Percentiles rank a stretch among this genome's conserved stretches.
These are phyloP conservation scores for Berberis thunbergii DNA, from an alignment of 164 flowering plant species.

Conservation along the genomic window DNA sequence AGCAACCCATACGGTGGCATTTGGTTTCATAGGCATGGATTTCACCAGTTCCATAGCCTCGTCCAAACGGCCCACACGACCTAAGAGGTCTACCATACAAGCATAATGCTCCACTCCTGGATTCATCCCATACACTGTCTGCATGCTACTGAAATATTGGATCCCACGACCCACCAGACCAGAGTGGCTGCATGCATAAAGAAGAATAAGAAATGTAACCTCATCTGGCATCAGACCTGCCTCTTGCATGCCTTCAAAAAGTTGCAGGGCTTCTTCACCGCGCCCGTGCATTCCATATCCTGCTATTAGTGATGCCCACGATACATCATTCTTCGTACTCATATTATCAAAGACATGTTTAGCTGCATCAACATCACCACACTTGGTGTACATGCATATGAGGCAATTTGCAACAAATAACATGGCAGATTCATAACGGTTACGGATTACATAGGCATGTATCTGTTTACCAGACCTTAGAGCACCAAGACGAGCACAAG, in stretches of 20 bases:
- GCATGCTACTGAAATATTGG: conserved; percentile 45
- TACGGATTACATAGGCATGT: conserved; percentile 54
- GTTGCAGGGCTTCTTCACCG: conserved; percentile 52
- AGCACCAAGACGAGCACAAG: conserved; percentile 61
- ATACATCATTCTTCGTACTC: conserved; percentile 46
- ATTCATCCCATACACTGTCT: conserved; percentile 37
- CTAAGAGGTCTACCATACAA: conserved; percentile 73
- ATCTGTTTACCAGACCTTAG: conserved; percentile 54
- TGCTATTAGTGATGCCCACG: conserved; percentile 77
- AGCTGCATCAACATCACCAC: conserved; percentile 62
- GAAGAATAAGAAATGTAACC: conserved; percentile 59
- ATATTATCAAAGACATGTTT: conserved; percentile 47
- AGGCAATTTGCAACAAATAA: conserved; percentile 64
- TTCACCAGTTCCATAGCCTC: conserved; percentile 53
- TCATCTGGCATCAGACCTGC: conserved; percentile 49
- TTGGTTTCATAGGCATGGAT: conserved; percentile 66
- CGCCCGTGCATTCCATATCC: conserved; percentile 76
- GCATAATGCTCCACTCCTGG: conserved; percentile 66
- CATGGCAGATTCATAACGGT: conserved; percentile 30
- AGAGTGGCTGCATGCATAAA: conserved; percentile 83
- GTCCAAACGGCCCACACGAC: conserved; percentile 68
- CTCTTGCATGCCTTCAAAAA: conserved; percentile 48
- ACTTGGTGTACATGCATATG: conserved; percentile 75
- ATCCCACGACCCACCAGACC: conserved; percentile 62
- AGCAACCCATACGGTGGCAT: conserved; percentile 61